phyloP scores from a whole-genome alignment of 2,329 filamentous ascomycete genomes.

The Colletotrichum sp. region DNA sequence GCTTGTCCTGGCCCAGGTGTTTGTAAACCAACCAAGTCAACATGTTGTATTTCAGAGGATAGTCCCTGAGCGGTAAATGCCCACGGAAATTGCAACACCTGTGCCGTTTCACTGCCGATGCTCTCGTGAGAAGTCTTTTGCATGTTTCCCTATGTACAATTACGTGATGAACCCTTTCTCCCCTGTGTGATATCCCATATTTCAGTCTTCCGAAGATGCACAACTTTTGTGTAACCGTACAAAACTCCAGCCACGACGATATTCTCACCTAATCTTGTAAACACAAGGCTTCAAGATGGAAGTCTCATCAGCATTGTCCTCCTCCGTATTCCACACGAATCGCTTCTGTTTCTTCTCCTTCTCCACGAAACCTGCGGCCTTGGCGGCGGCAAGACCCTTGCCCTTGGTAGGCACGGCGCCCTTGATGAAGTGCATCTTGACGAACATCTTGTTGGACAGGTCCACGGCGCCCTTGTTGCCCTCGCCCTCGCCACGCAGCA shows the following conservation, averaged over 20 bases:
- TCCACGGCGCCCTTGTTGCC: slow-evolving; percentile 64
- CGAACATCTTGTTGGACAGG: slow-evolving; percentile 96
- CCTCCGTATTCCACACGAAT: slow-evolving; percentile 63
- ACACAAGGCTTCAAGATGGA: slow-evolving; percentile 88
- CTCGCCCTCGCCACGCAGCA: slow-evolving; percentile 69
- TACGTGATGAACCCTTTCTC: neutral
- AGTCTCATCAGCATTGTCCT: slow-evolving; percentile 64
- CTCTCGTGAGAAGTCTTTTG: neutral
- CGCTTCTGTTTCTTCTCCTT: slow-evolving; percentile 55
- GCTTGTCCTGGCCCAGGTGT: neutral
- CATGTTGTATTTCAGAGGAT: neutral
- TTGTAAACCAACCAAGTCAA: neutral
- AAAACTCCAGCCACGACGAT: neutral
- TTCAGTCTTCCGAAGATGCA: neutral
- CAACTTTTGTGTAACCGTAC: neutral
- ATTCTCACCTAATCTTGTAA: slow-evolving; percentile 80
- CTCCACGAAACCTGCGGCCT: slow-evolving; percentile 55
- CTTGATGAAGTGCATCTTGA: slow-evolving; percentile 95
- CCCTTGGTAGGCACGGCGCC: slow-evolving; percentile 75
- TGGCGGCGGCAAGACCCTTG: slow-evolving; percentile 68
- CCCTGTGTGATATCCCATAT: neutral
- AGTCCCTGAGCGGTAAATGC: neutral
- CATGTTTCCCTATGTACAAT: neutral
- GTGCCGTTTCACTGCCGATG: neutral
- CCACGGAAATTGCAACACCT: neutral